Conservation (phyloP, 345 rosid genomes). For the Pistacia integerrima region DNA sequence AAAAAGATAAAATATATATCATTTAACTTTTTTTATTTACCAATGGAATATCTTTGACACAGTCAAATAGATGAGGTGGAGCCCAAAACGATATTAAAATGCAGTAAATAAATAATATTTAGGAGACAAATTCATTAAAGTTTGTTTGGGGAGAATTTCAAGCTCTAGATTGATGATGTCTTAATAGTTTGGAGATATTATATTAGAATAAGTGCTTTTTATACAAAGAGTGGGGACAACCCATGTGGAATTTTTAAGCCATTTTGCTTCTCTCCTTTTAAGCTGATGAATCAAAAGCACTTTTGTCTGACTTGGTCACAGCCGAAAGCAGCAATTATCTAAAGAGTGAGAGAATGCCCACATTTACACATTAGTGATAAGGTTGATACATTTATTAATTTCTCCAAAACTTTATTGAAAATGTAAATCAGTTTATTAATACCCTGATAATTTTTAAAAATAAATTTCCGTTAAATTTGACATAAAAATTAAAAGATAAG, state of each 20-base stretch:
- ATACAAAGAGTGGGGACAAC: conserved; percentile 13
- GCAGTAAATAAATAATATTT: too few relatives aligned
- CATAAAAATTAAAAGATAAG: too few relatives aligned
- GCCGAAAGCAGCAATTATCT: conserved; percentile 22
- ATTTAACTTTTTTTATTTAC: too few relatives aligned
- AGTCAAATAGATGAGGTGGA: too few relatives aligned
- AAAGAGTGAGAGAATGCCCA: neutral
- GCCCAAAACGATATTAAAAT: too few relatives aligned
- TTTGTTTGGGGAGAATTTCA: neutral
- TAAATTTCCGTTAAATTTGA: too few relatives aligned
- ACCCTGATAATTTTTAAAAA: too few relatives aligned
- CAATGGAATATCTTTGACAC: too few relatives aligned
- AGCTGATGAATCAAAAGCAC: conserved; percentile 24
- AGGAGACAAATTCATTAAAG: neutral
- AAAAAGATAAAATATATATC: too few relatives aligned
- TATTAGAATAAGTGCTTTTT: neutral
- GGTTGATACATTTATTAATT: neutral
- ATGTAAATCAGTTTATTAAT: too few relatives aligned
- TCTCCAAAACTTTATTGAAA: too few relatives aligned
- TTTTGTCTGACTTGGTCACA: conserved; percentile 24
- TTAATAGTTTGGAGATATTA: neutral
- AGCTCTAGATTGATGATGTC: neutral
- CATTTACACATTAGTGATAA: neutral
- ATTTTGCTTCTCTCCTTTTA: neutral
- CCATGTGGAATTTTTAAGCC: conserved; percentile 27